Evolutionary conservation across 345 rosid genomes (phyloP), one percentile per base, ranked within the genome.

Genomic region (Balakata baccata): DNA sequence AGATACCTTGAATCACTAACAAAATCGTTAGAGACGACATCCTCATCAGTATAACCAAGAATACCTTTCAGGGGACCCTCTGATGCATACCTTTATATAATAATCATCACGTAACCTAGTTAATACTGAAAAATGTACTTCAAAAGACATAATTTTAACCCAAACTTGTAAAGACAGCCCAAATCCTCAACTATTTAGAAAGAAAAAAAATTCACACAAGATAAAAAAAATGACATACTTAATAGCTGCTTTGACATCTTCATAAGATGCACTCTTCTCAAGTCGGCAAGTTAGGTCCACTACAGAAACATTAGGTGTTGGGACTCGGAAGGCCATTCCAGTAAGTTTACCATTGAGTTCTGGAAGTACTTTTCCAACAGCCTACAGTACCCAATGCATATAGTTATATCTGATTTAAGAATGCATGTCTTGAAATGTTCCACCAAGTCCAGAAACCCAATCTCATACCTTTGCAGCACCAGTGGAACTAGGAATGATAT

Each of bases 281-380:
- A 96, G 94, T 78, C 98, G 92, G 80, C 97, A 91, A 81, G 99
- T 96, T 75, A 96, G 83, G 79, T 96, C 98, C 79, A 93, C 99
- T 68, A 96, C 99, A 56, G 98, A 96, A 59, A 96, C 98, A 77
- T 96, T 91, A 7, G 97, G 73, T 56, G 98, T 96, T 51, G 99
- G 98, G 61, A 96, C 98, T 74, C 99, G 94, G 92, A 96, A 96
- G n/a, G 99, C 99, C 99, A 96, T 96, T 80, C 99, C 99, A 25
- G 99, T 96, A 72, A 96, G 98, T 76, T 90, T 96, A 66, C 99
- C 99, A 25, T 96, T 93, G 78, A 96, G 92, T 75, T 89, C 92
- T 12, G 98, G 99, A 80, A 96, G 97, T 81, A 96, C 99, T 79
- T 96, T 96, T 58, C 99, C 99, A 47, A 96, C 99, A 83, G 99